Evolutionary conservation across 2,329 filamentous ascomycete species (phyloP), one percentile per base, ranked within the genome.

Genomic region (Fusarium sp.): DNA sequence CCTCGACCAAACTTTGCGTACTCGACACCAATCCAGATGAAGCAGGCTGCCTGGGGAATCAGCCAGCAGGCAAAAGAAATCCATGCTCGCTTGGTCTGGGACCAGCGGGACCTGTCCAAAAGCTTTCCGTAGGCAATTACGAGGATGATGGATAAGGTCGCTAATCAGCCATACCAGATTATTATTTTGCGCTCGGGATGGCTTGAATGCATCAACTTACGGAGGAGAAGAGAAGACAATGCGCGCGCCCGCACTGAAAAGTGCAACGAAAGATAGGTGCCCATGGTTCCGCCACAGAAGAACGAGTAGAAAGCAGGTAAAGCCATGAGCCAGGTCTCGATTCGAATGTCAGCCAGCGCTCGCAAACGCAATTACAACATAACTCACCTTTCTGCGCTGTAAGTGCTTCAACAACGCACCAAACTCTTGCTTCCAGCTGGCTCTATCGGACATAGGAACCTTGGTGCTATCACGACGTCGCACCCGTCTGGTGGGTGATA

Each of bases 281-380:
- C 52, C 59, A 62, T 46, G 4, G 33, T 62, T n/a, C 59, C 59
- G 7, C 59, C 59, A 5, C 36, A 62, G 14, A 62, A 62, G 33
- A 62, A 58, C 0, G 59, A 62, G 33, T 62, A 62, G 15, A 62
- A 62, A 4, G 59, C 59, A 4, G 59, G 59, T 8, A 62, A 14
- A 2, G 36, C 45, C 41, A 47, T 45, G 0, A 62, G 33, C 59
- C 52, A 62, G 5, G 59, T 58, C 59, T 62, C 4, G 3, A 22
- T n/a, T 11, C 6, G 3, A 25, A 1, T 22, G 27, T 62, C 5
- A 62, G 39, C 15, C 2, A 45, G 15, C 11, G 3, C 1, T 10
- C 1, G 9, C 3, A 10, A 17, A 2, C 12, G 9, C 15, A 4
- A 5, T 4, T 25, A 17, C 4, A 7, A 15, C 17, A 17, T 1